Conservation (phyloP, 805 yeast genomes). For the Metschnikowia henanensis region DNA sequence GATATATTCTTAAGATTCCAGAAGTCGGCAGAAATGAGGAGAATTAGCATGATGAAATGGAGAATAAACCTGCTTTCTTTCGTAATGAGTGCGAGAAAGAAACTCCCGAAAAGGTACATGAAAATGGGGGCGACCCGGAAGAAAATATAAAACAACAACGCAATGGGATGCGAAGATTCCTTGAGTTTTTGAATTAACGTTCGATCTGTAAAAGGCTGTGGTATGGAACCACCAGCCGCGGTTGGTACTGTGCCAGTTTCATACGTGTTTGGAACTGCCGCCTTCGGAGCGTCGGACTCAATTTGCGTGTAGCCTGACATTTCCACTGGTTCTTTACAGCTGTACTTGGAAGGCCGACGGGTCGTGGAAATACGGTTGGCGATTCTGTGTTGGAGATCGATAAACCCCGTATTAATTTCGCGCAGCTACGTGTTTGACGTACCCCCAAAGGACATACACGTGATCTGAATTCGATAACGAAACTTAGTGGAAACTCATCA, state of each 20-base stretch:
- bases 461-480: too few relatives aligned
- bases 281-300: slow-evolving; percentile 25
- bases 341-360: too few relatives aligned
- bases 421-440: too few relatives aligned
- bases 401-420: too few relatives aligned
- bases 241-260: background rate
- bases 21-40: slow-evolving; percentile 84
- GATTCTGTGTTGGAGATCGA: too few relatives aligned
- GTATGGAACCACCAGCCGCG: slow-evolving; percentile 2
- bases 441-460: too few relatives aligned
- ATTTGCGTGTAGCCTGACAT: slow-evolving; percentile 30
- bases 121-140: slow-evolving; percentile 64
- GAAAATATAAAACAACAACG: slow-evolving; percentile 60
- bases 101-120: slow-evolving; percentile 67
- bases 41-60: slow-evolving; percentile 74
- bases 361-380: too few relatives aligned
- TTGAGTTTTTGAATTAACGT: slow-evolving; percentile 39
- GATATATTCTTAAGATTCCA: slow-evolving; percentile 92
- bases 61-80: slow-evolving; percentile 51
- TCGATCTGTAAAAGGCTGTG: slow-evolving; percentile 18
- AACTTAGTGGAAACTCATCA: too few relatives aligned
- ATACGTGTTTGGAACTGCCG: background rate
- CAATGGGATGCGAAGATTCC: slow-evolving; percentile 84
- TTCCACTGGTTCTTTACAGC: background rate
- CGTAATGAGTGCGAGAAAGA: slow-evolving; percentile 51